Conservation (phyloP, 2,329 filamentous ascomycete genomes). For the Biscogniauxia mediterranea region DNA sequence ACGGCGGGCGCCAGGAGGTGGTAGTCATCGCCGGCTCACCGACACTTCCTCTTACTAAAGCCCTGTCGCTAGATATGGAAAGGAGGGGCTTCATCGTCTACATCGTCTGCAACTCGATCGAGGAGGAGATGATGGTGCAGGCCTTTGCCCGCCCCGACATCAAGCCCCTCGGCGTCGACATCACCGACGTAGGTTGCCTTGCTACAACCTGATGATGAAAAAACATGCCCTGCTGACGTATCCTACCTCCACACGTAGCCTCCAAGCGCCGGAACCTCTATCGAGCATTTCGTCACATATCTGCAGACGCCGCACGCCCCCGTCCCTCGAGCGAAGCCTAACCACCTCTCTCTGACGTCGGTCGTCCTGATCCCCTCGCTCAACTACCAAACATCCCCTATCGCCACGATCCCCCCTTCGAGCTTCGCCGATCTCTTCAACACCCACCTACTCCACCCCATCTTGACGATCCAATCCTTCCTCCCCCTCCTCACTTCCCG, state of each 20-base stretch:
- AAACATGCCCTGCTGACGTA: neutral
- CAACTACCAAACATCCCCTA: constrained; percentile 77
- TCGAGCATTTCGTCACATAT: constrained; percentile 68
- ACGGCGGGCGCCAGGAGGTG: constrained; percentile 85
- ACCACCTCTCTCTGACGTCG: constrained; percentile 73
- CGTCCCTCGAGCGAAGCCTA: constrained; percentile 71
- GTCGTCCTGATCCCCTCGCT: constrained; percentile 81
- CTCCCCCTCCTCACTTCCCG: constrained; percentile 71
- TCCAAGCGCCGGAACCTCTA: constrained; percentile 63
- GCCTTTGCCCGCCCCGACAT: constrained; percentile 78
- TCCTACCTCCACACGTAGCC: constrained; percentile 46
- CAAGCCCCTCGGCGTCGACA: constrained; percentile 76
- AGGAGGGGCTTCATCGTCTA: constrained; percentile 91
- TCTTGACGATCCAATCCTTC: constrained; percentile 85
- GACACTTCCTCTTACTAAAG: constrained; percentile 77
- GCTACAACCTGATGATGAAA: neutral
- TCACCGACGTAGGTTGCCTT: constrained; percentile 65
- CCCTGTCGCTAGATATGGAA: constrained; percentile 82
- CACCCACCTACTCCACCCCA: constrained; percentile 84
- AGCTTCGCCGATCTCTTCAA: constrained; percentile 89
- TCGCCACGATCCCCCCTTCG: constrained; percentile 80
- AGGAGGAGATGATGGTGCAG: constrained; percentile 79
- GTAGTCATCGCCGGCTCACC: constrained; percentile 86
- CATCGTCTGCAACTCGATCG: constrained; percentile 78
- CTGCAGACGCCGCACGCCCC: constrained; percentile 74